Evolutionary conservation across 495 filamentous ascomycete genomes (phyloP).

Genomic region (Penicillium macrosclerotiorum): DNA sequence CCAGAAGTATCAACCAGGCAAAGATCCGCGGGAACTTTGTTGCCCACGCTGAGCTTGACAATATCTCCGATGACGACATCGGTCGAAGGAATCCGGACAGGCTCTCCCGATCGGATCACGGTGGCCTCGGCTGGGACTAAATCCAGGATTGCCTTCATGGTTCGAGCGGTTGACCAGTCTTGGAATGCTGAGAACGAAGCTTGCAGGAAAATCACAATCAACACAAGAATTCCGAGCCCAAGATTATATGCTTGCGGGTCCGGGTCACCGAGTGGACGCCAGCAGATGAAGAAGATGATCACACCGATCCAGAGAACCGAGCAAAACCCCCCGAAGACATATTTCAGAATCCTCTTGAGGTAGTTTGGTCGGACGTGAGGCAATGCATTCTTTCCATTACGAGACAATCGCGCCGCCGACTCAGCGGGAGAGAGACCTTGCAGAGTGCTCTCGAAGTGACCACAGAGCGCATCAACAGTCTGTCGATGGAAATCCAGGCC

Average conservation of each 20-base stretch:
- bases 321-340: constrained; percentile 76
- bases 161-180: constrained; percentile 61
- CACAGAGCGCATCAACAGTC: constrained; percentile 22
- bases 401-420: constrained; percentile 43
- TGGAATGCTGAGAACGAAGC: constrained; percentile 69
- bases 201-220: constrained; percentile 67
- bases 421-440: constrained; percentile 26
- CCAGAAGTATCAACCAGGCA: constrained; percentile 61
- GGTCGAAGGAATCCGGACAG: constrained; percentile 45
- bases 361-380: constrained; percentile 56
- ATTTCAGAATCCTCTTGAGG: constrained; percentile 56
- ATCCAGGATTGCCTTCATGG: constrained; percentile 63
- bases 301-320: constrained; percentile 63
- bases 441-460: constrained; percentile 31
- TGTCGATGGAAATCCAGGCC: constrained; percentile 38
- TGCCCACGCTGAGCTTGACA: constrained; percentile 61
- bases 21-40: constrained; percentile 71
- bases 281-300: constrained; percentile 69
- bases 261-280: constrained; percentile 69
- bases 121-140: constrained; percentile 66
- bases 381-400: constrained; percentile 61
- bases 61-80: constrained; percentile 71
- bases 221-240: constrained; percentile 64
- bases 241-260: constrained; percentile 64
- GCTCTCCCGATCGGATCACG: constrained; percentile 55